Evolutionary conservation across 805 yeast genomes (phyloP), one percentile per base, ranked within the genome.

Genomic region (Metschnikowia borealis): DNA sequence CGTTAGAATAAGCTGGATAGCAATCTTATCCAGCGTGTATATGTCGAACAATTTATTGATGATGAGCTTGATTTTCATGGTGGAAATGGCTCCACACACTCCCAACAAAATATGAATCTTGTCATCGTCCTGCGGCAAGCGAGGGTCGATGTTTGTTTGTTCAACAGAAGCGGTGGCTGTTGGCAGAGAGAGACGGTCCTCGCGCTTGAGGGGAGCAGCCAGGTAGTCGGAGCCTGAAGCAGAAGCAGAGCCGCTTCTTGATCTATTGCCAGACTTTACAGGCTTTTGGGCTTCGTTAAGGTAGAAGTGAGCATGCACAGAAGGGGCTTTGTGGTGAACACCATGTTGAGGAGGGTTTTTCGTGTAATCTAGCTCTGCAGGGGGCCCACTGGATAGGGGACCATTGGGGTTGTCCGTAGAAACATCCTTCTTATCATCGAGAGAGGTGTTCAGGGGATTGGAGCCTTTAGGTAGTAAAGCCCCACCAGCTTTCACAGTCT

Each of bases 231-330:
- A 58, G 34, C 61, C 61, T 6, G 67, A 54, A 8, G 64, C 68
- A 20, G 67, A 60, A 37, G 60, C 58, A 11, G 76, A 71, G 6
- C 74, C 73, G 54, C 76, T 71, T 48, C 78, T 62, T 2, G 75
- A 70, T 37, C 75, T 50, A 47, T 55, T 65, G 31, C 42, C 54
- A 4, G 59, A 49, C 49, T 70, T 71, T 8, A 58, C 64, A 6
- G 67, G 83, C 60, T 80, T 84, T n/a, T 81, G 62, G 1, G 85
- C 74, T 50, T 86, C 91, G 53, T 83, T 87, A 8, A 82, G 83
- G 56, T 77, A 79, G 62, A 87, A 87, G 66, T 87, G 96, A 0
- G 94, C 90, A 67, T 87, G 96, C 54, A 84, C 84, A 0, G 87
- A 78, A 15, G 86, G 77, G 18, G 78, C 62, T 63, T 81, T 78